Evolutionary conservation across 2,329 filamentous ascomycete species (phyloP).

Genomic region (Stachybotrys chartarum): DNA sequence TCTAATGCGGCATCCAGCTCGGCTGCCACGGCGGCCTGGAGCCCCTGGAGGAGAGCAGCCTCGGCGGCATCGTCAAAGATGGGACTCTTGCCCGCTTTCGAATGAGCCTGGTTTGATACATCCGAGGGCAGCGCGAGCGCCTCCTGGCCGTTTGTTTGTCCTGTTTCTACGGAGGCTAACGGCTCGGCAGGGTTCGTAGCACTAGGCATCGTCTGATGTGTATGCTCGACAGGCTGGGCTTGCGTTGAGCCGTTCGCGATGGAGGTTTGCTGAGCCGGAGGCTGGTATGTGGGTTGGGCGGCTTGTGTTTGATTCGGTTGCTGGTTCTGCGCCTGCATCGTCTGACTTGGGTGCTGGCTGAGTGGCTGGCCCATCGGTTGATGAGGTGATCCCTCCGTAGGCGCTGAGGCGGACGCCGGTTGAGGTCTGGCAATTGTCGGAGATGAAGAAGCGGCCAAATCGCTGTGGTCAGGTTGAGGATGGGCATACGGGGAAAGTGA

Average conservation of each 20-base stretch:
- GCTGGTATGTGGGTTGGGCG: background rate
- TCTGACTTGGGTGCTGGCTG: background rate
- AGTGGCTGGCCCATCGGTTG: background rate
- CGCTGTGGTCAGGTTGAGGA: constrained; percentile 18
- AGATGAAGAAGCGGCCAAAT: background rate
- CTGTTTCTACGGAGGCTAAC: background rate
- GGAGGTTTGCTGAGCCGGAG: background rate
- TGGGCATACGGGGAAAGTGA: background rate
- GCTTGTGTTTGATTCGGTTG: background rate
- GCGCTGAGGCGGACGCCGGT: background rate
- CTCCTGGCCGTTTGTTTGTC: background rate
- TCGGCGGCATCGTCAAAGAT: constrained; percentile 26
- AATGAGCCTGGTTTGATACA: background rate
- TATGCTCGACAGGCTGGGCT: background rate
- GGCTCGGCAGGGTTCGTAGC: background rate
- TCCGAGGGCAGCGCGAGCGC: constrained; percentile 1
- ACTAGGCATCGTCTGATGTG: background rate
- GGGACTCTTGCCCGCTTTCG: constrained; percentile 1
- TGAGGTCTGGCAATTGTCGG: background rate
- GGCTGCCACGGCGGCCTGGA: constrained; percentile 25
- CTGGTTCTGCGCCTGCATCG: background rate
- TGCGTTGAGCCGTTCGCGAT: background rate
- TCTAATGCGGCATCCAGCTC: background rate
- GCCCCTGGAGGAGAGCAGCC: constrained; percentile 24
- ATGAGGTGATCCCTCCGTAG: background rate